Evolutionary conservation across 768 basidiomycete genomes (phyloP).

Genomic region (button mushroom (Agaricus bisporus)): DNA sequence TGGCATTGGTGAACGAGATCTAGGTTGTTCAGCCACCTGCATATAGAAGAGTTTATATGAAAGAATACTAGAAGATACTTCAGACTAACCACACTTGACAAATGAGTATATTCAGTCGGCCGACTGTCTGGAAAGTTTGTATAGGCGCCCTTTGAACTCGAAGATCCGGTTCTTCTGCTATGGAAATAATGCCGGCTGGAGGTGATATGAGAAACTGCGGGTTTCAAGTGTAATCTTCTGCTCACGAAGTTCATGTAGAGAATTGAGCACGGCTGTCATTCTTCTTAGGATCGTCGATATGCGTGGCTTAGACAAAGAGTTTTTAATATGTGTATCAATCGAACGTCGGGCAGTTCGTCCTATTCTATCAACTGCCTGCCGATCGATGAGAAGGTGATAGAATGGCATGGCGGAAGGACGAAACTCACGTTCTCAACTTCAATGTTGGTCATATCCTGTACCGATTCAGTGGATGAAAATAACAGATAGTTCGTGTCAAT

Average conservation of each 20-base stretch:
- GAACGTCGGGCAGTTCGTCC: constrained; percentile 65
- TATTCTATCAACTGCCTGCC: constrained; percentile 62
- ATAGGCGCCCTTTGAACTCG: constrained; percentile 15
- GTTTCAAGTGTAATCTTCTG: constrained; percentile 12
- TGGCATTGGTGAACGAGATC: neutral
- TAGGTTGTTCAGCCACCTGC: neutral
- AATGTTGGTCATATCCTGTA: constrained; percentile 46
- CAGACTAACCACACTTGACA: neutral
- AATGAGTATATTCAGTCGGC: constrained; percentile 1
- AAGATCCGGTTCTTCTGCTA: constrained; percentile 39
- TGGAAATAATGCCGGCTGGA: constrained; percentile 47
- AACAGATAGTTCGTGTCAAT: constrained; percentile 66
- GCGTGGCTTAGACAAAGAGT: constrained; percentile 64
- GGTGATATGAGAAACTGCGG: constrained; percentile 13
- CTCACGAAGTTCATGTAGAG: constrained; percentile 60
- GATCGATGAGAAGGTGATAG: neutral
- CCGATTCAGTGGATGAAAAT: constrained; percentile 53
- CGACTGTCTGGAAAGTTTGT: constrained; percentile 9
- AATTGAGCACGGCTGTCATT: constrained; percentile 69
- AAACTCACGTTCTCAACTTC: constrained; percentile 64
- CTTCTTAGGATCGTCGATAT: constrained; percentile 62
- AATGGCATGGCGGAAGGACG: neutral
- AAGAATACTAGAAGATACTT: too few relatives aligned
- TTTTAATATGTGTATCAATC: constrained; percentile 65
- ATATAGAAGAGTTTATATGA: neutral